Base-by-base conservation (phyloP, 192 early-diverging fungal genomes). In the Backusella australiensis region DNA sequence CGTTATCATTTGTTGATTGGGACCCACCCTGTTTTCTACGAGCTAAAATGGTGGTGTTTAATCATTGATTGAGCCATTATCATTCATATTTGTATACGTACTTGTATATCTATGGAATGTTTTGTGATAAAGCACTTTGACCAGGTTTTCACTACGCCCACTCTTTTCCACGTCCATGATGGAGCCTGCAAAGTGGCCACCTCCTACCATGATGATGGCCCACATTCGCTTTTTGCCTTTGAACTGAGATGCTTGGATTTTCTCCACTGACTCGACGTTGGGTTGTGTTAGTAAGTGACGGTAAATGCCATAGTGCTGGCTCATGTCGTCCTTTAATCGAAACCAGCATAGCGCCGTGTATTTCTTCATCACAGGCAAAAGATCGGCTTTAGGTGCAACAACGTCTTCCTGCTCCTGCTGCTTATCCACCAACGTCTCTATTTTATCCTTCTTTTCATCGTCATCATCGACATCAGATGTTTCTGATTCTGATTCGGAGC, bases 91-190 rank as follows among this genome's bases (percentile, higher is more conserved):
- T 74, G 39, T n/a, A 38, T n/a, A 34, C 69, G 72, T 82, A 88
- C 88, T 97, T 6, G 98, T 99, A 83, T 99, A 99, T 42, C 98
- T 88, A 79, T 97, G 96, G 73, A 98, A 91, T 29, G 96, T 95
- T 83, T 98, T 99, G 85, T 98, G 96, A 0, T 85, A 90, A 4
- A 95, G 49, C 32, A 91, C 77, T 53, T 85, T 79, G 49, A 88
- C 74, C 78, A 73, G n/a, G 69, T 80, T 39, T 79, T 53, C 69
- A 81, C 75, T 23, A 4, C 23, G 65, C 67, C 19, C 36, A 32
- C 89, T 89, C 21, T 83, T 84, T 35, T 80, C 80, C 74, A 91
- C 86, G 79, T 97, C 95, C 69, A 97, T 87, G 8, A 99, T 89
- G 3, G 92, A 89, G 15, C 92, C 98, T 7, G 95, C 95, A 87